phyloP scores from a whole-genome alignment of 441 rosid species.

The Mallotus repandus region DNA sequence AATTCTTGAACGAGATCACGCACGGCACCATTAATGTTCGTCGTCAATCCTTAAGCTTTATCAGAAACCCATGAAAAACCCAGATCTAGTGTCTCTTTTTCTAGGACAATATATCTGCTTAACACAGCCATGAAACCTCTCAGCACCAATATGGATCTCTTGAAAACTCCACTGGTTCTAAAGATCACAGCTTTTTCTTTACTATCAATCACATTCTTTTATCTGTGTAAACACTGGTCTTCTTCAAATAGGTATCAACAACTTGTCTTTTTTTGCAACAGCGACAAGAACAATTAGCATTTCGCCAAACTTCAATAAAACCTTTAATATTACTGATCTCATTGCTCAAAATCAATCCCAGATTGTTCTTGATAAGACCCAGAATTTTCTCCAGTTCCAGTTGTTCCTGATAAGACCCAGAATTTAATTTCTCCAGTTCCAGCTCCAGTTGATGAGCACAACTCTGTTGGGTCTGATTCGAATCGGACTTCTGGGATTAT shows the following conservation, averaged over 20 bases:
- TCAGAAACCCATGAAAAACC: conserved; percentile 1
- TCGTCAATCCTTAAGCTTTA: background rate
- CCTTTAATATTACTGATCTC: conserved; percentile 47
- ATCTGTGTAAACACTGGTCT: conserved; percentile 87
- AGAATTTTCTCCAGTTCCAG: conserved; percentile 26
- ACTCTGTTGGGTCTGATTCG: conserved; percentile 30
- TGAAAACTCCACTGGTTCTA: conserved; percentile 43
- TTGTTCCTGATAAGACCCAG: conserved; percentile 27
- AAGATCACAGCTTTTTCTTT: conserved; percentile 54
- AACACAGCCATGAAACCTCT: conserved; percentile 46
- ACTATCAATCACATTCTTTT: conserved; percentile 68
- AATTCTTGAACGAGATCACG: background rate
- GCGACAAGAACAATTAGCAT: conserved; percentile 38
- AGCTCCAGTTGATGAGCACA: conserved; percentile 4
- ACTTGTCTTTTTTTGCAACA: conserved; percentile 60
- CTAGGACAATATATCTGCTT: background rate
- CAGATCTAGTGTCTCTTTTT: background rate
- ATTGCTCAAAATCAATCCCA: conserved; percentile 31
- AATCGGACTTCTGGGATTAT: conserved; percentile 62
- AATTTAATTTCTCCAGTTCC: conserved; percentile 30
- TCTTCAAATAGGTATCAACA: conserved; percentile 53
- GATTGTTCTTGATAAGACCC: conserved; percentile 26
- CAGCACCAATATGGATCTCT: conserved; percentile 37
- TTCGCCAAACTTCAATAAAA: conserved; percentile 58
- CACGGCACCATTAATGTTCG: background rate